Evolutionary conservation across 2,329 filamentous ascomycete genomes (phyloP).

Genomic region (Botrytis sinoallii): DNA sequence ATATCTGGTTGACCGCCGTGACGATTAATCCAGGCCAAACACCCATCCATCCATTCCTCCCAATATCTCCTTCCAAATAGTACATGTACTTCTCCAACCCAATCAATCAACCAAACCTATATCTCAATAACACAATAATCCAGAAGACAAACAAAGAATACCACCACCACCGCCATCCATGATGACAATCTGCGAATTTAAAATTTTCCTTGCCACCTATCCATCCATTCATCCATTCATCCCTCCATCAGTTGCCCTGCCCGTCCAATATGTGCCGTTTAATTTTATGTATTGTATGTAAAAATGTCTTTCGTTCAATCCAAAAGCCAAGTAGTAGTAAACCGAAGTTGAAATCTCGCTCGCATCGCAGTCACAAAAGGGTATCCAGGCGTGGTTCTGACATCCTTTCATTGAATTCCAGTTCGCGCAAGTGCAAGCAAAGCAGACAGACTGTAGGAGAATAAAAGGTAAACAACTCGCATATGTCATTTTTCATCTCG

Average conservation of each 20-base stretch:
- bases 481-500: slow-evolving; percentile 16
- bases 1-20: not conserved
- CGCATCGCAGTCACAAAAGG: slow-evolving; percentile 15
- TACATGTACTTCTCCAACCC: not conserved
- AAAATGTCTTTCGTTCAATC: not conserved
- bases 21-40: not conserved
- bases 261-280: slow-evolving; percentile 6
- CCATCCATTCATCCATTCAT: slow-evolving; percentile 10
- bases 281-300: slow-evolving; percentile 9
- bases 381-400: slow-evolving; percentile 8
- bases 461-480: slow-evolving; percentile 3
- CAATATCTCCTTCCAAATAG: not conserved
- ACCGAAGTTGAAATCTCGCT: slow-evolving; percentile 9
- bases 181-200: not conserved
- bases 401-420: not conserved
- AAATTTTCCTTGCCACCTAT: slow-evolving; percentile 7
- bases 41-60: not conserved
- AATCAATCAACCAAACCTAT: not conserved
- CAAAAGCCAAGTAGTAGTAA: slow-evolving; percentile 5
- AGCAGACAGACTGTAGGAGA: not conserved
- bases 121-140: slow-evolving; percentile 13
- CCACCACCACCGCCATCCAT: not conserved
- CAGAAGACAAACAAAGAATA: not conserved
- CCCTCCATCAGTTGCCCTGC: not conserved
- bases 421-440: slow-evolving; percentile 7